Evolutionary conservation across 2,329 filamentous ascomycete species (phyloP).

Genomic region (Leptographium lundbergii): DNA sequence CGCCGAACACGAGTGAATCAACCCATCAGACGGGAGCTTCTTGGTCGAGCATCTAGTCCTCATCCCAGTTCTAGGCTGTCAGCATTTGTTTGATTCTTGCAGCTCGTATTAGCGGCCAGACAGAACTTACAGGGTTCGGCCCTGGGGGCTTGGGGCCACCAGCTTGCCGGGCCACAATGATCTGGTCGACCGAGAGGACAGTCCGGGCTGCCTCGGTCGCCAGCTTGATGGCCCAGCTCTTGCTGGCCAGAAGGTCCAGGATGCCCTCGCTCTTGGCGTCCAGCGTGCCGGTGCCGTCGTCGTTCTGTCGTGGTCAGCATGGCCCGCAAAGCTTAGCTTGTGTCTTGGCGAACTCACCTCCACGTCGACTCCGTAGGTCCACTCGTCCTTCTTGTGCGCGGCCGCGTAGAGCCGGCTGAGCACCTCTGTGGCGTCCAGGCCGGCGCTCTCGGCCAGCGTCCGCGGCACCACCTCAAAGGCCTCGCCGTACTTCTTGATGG

Average conservation of each 20-base stretch:
- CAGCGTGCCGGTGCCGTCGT: constrained; percentile 65
- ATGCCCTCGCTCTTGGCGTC: constrained; percentile 84
- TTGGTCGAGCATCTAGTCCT: constrained; percentile 31
- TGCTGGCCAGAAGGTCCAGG: constrained; percentile 79
- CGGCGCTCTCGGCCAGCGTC: constrained; percentile 86
- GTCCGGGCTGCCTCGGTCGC: constrained; percentile 91
- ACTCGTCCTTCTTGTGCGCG: constrained; percentile 78
- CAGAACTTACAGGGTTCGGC: constrained; percentile 59
- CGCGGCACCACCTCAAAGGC: constrained; percentile 95
- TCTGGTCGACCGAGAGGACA: constrained; percentile 93
- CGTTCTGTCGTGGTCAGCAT: constrained; percentile 36
- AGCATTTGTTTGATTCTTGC: neutral
- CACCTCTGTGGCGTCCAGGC: constrained; percentile 93
- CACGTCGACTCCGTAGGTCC: constrained; percentile 87
- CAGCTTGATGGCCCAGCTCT: constrained; percentile 94
- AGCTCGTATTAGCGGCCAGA: neutral
- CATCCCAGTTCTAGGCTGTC: constrained; percentile 43
- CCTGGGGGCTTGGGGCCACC: constrained; percentile 94
- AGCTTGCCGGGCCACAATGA: constrained; percentile 94
- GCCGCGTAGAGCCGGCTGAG: constrained; percentile 85
- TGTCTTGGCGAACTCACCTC: constrained; percentile 39
- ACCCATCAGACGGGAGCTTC: neutral
- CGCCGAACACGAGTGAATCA: neutral
- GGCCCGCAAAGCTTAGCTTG: no score
- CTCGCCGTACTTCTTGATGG: constrained; percentile 94